Percentiles rank a stretch among this genome's conserved stretches.
These are phyloP conservation scores for Dendrocalamus latiflorus DNA, from an alignment of 202 grass and related monocot genomes.

Conservation along the genomic window DNA sequence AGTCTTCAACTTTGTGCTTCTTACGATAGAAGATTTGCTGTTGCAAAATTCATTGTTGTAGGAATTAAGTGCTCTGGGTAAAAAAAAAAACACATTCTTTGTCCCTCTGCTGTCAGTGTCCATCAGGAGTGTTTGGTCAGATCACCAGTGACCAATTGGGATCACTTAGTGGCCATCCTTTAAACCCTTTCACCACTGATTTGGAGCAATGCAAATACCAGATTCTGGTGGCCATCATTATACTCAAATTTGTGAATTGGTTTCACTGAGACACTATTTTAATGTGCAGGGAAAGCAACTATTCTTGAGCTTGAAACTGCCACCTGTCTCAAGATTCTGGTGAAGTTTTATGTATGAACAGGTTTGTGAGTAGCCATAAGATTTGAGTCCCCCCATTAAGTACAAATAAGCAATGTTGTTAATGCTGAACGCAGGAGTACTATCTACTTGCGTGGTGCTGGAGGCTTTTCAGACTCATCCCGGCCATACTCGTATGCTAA, in stretches of 20 bases:
- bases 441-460: slow-evolving; percentile 74
- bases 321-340: slow-evolving; percentile 63
- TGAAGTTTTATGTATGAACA: slow-evolving; percentile 89
- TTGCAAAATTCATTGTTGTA: not conserved
- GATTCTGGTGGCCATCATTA: not conserved
- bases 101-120: not conserved
- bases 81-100: not conserved
- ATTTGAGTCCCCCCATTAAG: not conserved
- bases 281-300: slow-evolving; percentile 74
- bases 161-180: not conserved
- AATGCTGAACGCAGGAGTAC: slow-evolving; percentile 55
- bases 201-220: not conserved
- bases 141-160: not conserved
- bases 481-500: slow-evolving; percentile 55
- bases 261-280: slow-evolving; percentile 3
- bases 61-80: not conserved
- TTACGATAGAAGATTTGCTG: not conserved
- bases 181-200: not conserved
- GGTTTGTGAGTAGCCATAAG: slow-evolving; percentile 39
- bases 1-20: not conserved
- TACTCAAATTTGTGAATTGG: slow-evolving; percentile 1
- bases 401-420: slow-evolving; percentile 7
- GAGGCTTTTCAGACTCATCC: slow-evolving; percentile 87
- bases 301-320: slow-evolving; percentile 80
- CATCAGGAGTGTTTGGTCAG: not conserved